phyloP scores from a whole-genome alignment of 805 yeast genomes.

The Candida andamanensis region DNA sequence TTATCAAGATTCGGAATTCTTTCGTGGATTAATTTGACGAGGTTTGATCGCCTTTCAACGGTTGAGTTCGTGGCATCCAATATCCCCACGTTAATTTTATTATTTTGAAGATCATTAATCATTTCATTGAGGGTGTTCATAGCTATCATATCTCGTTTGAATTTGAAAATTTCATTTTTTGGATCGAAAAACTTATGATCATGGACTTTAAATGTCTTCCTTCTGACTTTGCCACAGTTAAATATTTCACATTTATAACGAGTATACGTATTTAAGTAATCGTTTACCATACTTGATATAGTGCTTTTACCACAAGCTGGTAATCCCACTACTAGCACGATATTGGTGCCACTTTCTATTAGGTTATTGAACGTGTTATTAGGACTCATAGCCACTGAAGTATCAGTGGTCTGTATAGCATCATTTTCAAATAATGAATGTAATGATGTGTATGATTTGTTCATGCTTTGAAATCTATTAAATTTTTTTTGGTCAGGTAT shows the following conservation, averaged over 20 bases:
- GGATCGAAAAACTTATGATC: slow-evolving; percentile 38
- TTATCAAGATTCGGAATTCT: slow-evolving; percentile 16
- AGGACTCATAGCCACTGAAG: slow-evolving; percentile 7
- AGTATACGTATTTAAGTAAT: slow-evolving; percentile 22
- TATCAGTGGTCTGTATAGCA: slow-evolving; percentile 4
- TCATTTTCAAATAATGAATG: too few species aligned
- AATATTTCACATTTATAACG: slow-evolving; percentile 26
- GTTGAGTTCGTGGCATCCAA: slow-evolving; percentile 43
- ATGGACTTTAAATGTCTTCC: slow-evolving; percentile 26
- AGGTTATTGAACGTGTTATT: slow-evolving; percentile 1
- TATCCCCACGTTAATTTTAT: slow-evolving; percentile 30
- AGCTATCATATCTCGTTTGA: slow-evolving; percentile 33
- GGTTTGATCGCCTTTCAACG: slow-evolving; percentile 24
- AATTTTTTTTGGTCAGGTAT: too few species aligned
- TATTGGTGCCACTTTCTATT: slow-evolving; percentile 3
- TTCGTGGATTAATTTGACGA: slow-evolving; percentile 22
- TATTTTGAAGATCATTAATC: slow-evolving; percentile 23
- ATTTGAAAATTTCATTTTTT: slow-evolving; percentile 21
- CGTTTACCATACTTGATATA: slow-evolving; percentile 27
- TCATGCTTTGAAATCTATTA: too few species aligned
- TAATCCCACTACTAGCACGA: slow-evolving; percentile 30
- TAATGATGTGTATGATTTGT: too few species aligned
- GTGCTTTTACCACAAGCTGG: slow-evolving; percentile 42
- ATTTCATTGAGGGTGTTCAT: slow-evolving; percentile 26
- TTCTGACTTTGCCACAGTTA: slow-evolving; percentile 51